phyloP scores from a whole-genome alignment of 129 eudicot species.

The Centella asiatica region DNA sequence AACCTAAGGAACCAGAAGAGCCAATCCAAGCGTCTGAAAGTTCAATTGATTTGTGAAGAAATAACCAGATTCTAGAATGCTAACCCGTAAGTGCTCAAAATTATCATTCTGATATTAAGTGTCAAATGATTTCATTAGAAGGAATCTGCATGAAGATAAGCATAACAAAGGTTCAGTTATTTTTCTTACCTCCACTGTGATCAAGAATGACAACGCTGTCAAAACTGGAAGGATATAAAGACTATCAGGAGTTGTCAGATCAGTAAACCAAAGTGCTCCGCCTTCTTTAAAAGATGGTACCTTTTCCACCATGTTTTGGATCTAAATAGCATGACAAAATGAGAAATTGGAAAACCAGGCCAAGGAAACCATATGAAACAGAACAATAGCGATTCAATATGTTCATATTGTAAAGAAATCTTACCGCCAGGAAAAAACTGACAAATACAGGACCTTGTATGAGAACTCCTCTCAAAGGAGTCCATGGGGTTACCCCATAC shows the following conservation, averaged over 20 bases:
- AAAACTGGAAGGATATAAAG: slow-evolving; percentile 61
- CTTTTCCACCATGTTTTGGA: slow-evolving; percentile 85
- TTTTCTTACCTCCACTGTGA: slow-evolving; percentile 64
- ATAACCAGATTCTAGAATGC: not conserved
- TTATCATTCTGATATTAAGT: not conserved
- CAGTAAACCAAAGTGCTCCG: slow-evolving; percentile 75
- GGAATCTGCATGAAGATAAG: not conserved
- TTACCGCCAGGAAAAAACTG: slow-evolving; percentile 88
- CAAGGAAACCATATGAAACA: not conserved
- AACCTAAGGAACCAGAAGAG: too few species aligned
- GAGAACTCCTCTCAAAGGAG: slow-evolving; percentile 77
- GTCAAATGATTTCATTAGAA: not conserved
- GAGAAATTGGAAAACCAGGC: not conserved
- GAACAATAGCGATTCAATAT: not conserved
- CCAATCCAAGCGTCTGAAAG: too few species aligned
- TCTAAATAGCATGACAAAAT: slow-evolving; percentile 25
- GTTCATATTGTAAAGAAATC: slow-evolving; percentile 10
- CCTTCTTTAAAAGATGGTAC: slow-evolving; percentile 83
- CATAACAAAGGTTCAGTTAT: not conserved
- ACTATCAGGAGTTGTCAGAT: slow-evolving; percentile 81
- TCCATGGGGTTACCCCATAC: slow-evolving; percentile 77
- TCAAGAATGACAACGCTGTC: slow-evolving; percentile 72
- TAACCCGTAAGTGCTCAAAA: not conserved
- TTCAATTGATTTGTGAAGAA: not conserved
- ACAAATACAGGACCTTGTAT: slow-evolving; percentile 72